phyloP scores from a whole-genome alignment of 164 flowering plant species.

The Magnolia sinica region DNA sequence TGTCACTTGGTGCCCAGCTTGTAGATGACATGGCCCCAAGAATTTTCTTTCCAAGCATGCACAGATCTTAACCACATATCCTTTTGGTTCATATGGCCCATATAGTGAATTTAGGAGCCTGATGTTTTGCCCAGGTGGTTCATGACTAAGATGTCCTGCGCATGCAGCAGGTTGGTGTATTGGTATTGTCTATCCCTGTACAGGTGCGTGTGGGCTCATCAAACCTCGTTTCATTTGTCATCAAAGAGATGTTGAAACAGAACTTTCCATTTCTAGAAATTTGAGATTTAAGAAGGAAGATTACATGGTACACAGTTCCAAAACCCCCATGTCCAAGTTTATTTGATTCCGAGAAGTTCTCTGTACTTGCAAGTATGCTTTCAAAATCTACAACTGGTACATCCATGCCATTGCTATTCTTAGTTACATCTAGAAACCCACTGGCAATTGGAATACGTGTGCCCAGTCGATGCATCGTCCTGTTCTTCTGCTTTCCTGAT shows the following conservation, averaged over 20 bases:
- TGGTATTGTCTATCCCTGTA: not conserved
- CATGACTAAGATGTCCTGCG: not conserved
- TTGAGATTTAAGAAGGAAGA: not conserved
- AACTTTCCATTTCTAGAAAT: not conserved
- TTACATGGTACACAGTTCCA: slow-evolving; percentile 5
- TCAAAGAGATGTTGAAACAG: not conserved
- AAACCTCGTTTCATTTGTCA: not conserved
- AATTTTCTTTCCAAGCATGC: too few species aligned
- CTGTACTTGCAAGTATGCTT: not conserved
- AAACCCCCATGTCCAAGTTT: slow-evolving; percentile 8
- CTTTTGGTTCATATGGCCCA: too few species aligned
- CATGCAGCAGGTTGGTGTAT: not conserved
- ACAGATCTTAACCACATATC: too few species aligned
- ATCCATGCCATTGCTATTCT: not conserved
- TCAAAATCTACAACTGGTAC: not conserved
- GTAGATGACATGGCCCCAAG: too few species aligned
- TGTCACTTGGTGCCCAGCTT: too few species aligned
- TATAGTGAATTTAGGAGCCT: too few species aligned
- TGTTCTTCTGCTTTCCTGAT: not conserved
- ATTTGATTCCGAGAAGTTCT: slow-evolving; percentile 3
- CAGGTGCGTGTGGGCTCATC: not conserved
- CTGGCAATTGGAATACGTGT: not conserved
- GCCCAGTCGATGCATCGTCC: not conserved
- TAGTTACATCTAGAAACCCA: not conserved
- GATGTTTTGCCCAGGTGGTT: not conserved